Conservation (phyloP, 2,329 filamentous ascomycete species). For the Neurospora sp. region DNA sequence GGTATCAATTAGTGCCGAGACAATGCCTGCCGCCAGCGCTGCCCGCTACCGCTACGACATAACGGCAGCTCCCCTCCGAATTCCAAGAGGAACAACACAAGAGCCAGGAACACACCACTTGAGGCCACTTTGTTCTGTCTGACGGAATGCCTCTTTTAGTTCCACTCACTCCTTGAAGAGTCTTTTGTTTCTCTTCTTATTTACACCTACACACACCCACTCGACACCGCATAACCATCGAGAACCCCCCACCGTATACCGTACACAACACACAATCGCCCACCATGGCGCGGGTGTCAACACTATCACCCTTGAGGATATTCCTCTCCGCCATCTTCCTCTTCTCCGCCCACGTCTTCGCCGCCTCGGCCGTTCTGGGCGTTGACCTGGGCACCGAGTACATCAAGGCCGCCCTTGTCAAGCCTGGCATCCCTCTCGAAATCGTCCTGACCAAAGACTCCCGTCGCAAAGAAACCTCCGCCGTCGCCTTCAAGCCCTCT, state of each 20-base stretch:
- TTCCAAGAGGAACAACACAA: background rate
- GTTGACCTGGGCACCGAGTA: slow-evolving; percentile 94
- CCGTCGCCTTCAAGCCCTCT: slow-evolving; percentile 88
- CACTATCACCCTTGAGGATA: slow-evolving; percentile 26
- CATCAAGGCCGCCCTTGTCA: slow-evolving; percentile 91
- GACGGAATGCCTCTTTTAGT: background rate
- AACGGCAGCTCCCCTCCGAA: background rate
- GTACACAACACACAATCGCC: slow-evolving; percentile 6
- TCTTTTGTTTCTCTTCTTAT: background rate
- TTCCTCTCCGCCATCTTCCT: slow-evolving; percentile 31
- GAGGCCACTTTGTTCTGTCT: background rate
- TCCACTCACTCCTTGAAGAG: background rate
- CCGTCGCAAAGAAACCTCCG: slow-evolving; percentile 85
- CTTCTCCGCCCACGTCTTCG: slow-evolving; percentile 39
- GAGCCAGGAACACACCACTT: background rate
- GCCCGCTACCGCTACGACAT: background rate
- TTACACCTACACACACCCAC: background rate
- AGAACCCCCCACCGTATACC: background rate
- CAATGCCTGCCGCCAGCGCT: background rate
- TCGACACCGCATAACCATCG: background rate
- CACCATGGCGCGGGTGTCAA: slow-evolving; percentile 28
- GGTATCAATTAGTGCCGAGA: background rate
- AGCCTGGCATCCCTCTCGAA: slow-evolving; percentile 92
- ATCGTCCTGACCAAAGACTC: slow-evolving; percentile 98
- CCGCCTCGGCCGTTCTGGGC: slow-evolving; percentile 68